Conservation (phyloP, 208 protist genomes). For the Naegleria lovaniensis region DNA sequence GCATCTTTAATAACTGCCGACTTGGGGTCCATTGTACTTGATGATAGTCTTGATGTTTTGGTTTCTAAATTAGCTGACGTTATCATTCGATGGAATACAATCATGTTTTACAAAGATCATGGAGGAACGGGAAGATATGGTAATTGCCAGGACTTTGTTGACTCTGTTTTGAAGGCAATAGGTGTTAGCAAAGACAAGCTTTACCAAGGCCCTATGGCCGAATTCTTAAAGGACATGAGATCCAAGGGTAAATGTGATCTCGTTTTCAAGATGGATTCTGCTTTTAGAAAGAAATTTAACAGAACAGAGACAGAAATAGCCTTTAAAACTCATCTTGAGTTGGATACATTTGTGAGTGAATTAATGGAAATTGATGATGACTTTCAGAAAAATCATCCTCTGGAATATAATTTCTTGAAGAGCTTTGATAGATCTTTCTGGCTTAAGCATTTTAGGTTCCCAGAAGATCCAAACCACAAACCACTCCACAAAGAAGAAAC, state of each 20-base stretch:
- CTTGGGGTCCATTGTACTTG: not conserved
- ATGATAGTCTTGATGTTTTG: not conserved
- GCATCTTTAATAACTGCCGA: not conserved
- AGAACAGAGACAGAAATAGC: not conserved
- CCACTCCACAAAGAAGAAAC: not conserved
- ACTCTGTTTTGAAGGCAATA: not conserved
- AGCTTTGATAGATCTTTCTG: constrained; percentile 11
- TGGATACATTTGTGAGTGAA: not conserved
- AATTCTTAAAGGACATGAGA: constrained; percentile 17
- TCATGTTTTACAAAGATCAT: not conserved
- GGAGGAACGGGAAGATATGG: not conserved
- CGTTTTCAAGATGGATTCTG: not conserved
- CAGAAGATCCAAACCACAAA: not conserved
- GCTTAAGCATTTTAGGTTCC: constrained; percentile 14
- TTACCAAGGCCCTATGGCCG: not conserved
- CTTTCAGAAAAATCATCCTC: not conserved
- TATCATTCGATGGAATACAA: not conserved
- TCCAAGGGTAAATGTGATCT: not conserved
- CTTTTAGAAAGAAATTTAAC: constrained; percentile 16
- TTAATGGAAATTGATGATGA: not conserved
- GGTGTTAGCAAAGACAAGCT: not conserved
- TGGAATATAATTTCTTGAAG: not conserved
- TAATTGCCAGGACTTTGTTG: constrained; percentile 25
- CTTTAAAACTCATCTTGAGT: not conserved
- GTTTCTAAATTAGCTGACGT: constrained; percentile 1